Percentiles rank a stretch among this genome's conserved stretches.
Conservation (phyloP, 108 stramenopile genomes). For the Cylindrotheca closterium region DNA sequence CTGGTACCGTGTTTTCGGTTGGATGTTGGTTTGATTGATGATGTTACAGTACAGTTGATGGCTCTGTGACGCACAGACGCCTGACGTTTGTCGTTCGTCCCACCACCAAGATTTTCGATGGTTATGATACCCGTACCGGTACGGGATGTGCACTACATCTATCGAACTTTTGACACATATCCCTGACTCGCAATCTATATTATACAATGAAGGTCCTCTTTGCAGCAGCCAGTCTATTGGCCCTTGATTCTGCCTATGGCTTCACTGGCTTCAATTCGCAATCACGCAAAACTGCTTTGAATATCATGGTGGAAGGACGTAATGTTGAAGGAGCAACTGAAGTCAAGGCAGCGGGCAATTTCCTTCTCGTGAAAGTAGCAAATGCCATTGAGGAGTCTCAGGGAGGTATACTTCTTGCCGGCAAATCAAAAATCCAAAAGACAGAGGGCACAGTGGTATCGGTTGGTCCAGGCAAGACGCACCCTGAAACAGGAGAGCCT, state of each 20-base stretch:
- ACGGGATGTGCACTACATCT: too few relatives aligned
- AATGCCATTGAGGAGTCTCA: slow-evolving; percentile 59
- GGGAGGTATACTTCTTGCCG: slow-evolving; percentile 83
- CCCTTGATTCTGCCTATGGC: not conserved
- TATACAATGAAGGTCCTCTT: too few relatives aligned
- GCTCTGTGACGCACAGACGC: not conserved
- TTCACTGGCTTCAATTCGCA: not conserved
- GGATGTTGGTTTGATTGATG: not conserved
- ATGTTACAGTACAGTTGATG: not conserved
- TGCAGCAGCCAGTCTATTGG: too few relatives aligned
- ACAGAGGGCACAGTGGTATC: slow-evolving; percentile 77
- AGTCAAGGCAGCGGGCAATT: slow-evolving; percentile 80
- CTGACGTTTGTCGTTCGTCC: not conserved
- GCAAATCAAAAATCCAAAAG: slow-evolving; percentile 79
- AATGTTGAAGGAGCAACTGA: slow-evolving; percentile 54
- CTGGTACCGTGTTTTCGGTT: not conserved
- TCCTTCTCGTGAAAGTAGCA: slow-evolving; percentile 75
- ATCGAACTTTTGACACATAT: too few relatives aligned
- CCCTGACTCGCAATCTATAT: too few relatives aligned
- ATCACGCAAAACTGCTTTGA: not conserved
- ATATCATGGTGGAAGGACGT: slow-evolving; percentile 54
- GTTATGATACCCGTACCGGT: too few relatives aligned
- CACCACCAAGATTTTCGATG: not conserved
- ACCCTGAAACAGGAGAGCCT: slow-evolving; percentile 73
- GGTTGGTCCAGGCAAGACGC: slow-evolving; percentile 76